Conservation (phyloP, 2,329 filamentous ascomycete species). For the Fusarium pseudonygamai region DNA sequence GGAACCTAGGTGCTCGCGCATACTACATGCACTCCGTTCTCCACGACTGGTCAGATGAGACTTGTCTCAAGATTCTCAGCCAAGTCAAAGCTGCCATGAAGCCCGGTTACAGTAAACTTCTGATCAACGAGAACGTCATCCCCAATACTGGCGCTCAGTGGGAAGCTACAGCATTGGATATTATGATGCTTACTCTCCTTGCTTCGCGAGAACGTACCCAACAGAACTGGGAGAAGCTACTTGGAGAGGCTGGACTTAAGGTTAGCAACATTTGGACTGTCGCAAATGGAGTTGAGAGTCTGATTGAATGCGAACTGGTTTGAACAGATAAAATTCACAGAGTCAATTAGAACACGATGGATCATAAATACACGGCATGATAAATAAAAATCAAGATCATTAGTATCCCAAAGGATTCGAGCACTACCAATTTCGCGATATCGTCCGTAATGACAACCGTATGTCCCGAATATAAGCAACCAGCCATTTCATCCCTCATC, state of each 20-base stretch:
- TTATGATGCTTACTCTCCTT: slow-evolving; percentile 49
- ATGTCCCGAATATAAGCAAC: slow-evolving; percentile 22
- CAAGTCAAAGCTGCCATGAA: slow-evolving; percentile 49
- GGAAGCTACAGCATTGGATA: slow-evolving; percentile 50
- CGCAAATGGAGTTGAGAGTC: slow-evolving; percentile 48
- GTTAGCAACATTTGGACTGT: slow-evolving; percentile 48
- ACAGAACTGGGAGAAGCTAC: slow-evolving; percentile 47
- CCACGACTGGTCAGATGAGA: slow-evolving; percentile 54
- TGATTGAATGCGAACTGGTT: slow-evolving; percentile 50
- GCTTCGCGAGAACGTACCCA: slow-evolving; percentile 49
- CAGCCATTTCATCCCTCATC: slow-evolving; percentile 43
- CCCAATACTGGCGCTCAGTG: slow-evolving; percentile 48
- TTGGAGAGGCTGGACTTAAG: slow-evolving; percentile 47
- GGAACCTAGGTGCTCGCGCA: slow-evolving; percentile 44
- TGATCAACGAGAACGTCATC: slow-evolving; percentile 52
- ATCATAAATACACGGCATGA: neutral
- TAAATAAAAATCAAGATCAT: no score
- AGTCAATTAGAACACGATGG: neutral
- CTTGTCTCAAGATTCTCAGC: slow-evolving; percentile 44
- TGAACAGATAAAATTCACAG: neutral
- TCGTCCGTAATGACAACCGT: rapidly evolving
- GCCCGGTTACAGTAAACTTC: slow-evolving; percentile 50
- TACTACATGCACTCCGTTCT: slow-evolving; percentile 55
- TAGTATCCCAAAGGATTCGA: rapidly evolving
- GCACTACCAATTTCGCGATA: rapidly evolving